Evolutionary conservation across 2,329 filamentous ascomycete genomes (phyloP), one percentile per base, ranked within the genome.

Genomic region (Fusarium paranaense): DNA sequence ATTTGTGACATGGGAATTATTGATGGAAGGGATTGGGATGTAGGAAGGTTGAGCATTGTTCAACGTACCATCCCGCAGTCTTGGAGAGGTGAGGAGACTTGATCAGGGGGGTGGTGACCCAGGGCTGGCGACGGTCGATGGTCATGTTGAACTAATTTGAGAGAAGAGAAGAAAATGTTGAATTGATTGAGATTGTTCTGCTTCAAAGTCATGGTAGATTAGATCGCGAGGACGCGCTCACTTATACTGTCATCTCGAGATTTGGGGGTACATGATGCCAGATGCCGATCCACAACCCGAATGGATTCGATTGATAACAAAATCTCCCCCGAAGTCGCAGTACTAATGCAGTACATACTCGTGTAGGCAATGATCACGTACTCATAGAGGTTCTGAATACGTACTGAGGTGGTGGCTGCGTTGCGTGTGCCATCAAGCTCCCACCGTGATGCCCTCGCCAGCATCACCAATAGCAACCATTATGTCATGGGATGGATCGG

Each of bases 51-150:
- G n/a, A 13, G 7, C 42, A 38, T 59, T 66, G 35, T 57, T 11
- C 47, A 35, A 81, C 86, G 78, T 84, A 92, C 90, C 92, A 94
- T 82, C 92, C 92, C 70, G 91, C 92, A 62, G 86, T 87, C 77
- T 89, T 87, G 59, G 92, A 94, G 14, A 94, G 85, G 7, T 88
- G 71, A 56, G 71, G 71, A 50, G 71, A 73, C 56, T 69, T 67
- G 60, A 73, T 73, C 32, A 73, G 67, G 27, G 71, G 71, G 7
- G 71, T 73, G 11, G 61, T 73, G 57, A 67, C 69, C 71, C 71
- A 73, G 18, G 71, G 71, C 27, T 73, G 71, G 30, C 52, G 66
- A 25, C 71, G 71, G 57, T 73, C 70, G 61, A 70, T 67, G 27
- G 71, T 73, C 71, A 73, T 73, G n/a, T 22, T 71, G 60, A 33